Percentiles rank a stretch among this genome's conserved stretches.
Conservation (phyloP, 306 rosid genomes). For the Prunus mume region DNA sequence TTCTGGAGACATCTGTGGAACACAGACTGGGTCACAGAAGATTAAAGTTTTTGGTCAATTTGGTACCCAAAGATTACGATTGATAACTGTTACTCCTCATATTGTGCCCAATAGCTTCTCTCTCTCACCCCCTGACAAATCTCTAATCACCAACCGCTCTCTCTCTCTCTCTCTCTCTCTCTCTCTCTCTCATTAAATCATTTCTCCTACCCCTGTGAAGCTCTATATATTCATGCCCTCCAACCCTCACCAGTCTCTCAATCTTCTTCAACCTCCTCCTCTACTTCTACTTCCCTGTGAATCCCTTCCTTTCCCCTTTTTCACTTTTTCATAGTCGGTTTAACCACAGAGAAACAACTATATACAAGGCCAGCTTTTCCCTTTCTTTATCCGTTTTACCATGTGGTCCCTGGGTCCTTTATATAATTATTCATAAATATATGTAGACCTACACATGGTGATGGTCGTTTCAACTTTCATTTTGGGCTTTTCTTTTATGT, state of each 20-base stretch:
- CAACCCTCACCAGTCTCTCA: constrained; percentile 23
- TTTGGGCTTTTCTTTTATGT: neutral
- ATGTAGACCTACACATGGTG: neutral
- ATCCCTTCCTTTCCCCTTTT: neutral
- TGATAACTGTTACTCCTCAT: constrained; percentile 48
- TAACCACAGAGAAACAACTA: neutral
- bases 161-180: neutral
- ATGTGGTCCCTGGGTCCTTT: constrained; percentile 21
- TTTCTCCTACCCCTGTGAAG: constrained; percentile 19
- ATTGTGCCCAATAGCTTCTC: constrained; percentile 4
- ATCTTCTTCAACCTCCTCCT: constrained; percentile 4
- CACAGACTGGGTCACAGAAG: constrained; percentile 38
- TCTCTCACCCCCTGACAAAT: constrained; percentile 26
- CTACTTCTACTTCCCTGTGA: neutral
- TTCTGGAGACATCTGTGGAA: constrained; percentile 47
- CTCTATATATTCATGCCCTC: constrained; percentile 36
- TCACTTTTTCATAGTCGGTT: neutral
- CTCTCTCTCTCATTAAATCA: constrained; percentile 1
- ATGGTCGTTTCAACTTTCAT: neutral
- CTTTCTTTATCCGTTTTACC: neutral
- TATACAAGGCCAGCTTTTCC: neutral
- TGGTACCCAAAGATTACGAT: constrained; percentile 64
- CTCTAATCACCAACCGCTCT: constrained; percentile 42
- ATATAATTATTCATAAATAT: neutral
- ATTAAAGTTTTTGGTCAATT: constrained; percentile 54